A percentile compares a stretch with the other conserved stretches of the same genome.
Evolutionary conservation across 2,329 filamentous ascomycete species (phyloP).

Genomic region (Colletotrichum lentis): DNA sequence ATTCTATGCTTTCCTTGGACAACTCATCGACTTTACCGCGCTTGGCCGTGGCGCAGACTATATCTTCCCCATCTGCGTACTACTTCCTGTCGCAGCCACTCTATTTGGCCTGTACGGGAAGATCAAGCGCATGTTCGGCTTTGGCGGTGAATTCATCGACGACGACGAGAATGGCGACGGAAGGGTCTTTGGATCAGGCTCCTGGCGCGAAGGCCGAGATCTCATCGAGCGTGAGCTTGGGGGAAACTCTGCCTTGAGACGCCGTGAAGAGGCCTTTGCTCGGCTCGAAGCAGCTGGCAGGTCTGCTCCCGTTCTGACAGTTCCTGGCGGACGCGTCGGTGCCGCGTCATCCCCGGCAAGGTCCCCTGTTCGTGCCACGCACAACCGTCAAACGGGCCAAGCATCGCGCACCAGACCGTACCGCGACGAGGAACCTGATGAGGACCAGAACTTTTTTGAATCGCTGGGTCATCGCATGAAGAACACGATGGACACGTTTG

Average conservation of each 20-base stretch:
- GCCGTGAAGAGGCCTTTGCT: constrained; percentile 55
- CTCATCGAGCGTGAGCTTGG: constrained; percentile 88
- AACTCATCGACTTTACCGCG: constrained; percentile 82
- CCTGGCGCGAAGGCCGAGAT: constrained; percentile 90
- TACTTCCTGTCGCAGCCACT: constrained; percentile 85
- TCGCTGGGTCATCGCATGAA: constrained; percentile 84
- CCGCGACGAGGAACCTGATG: constrained; percentile 65
- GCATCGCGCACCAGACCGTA: constrained; percentile 37
- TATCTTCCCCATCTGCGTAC: constrained; percentile 86
- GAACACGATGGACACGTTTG: constrained; percentile 88
- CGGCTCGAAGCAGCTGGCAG: constrained; percentile 47
- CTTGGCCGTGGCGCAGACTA: constrained; percentile 86
- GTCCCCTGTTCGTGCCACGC: constrained; percentile 56
- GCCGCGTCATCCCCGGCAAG: constrained; percentile 49
- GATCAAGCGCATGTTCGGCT: constrained; percentile 78
- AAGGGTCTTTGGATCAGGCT: constrained; percentile 75
- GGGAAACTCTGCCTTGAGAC: constrained; percentile 64
- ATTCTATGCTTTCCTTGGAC: constrained; percentile 88
- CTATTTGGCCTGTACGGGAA: constrained; percentile 89
- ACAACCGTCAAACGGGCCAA: constrained; percentile 43
- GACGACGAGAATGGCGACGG: constrained; percentile 74
- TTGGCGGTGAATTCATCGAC: constrained; percentile 77
- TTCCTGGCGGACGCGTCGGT: constrained; percentile 52
- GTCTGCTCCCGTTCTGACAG: constrained; percentile 57
- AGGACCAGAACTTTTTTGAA: constrained; percentile 84